phyloP scores from a whole-genome alignment of 495 filamentous ascomycete species.

The Neurospora sp. region DNA sequence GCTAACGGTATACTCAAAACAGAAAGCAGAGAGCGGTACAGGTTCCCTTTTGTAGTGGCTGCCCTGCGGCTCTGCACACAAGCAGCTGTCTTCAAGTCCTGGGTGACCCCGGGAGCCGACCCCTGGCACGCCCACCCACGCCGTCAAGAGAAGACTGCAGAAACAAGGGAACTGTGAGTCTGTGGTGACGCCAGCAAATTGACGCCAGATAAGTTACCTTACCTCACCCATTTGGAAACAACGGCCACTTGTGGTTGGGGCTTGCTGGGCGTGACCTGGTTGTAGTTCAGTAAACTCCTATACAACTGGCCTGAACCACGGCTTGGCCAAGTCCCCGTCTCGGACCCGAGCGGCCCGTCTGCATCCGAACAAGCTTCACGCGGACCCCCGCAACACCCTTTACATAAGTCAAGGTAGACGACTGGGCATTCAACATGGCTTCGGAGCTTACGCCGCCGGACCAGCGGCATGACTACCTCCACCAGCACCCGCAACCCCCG shows the following conservation, averaged over 20 bases:
- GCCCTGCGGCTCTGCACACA: neutral
- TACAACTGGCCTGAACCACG: neutral
- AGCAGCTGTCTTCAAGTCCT: neutral
- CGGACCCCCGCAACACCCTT: neutral
- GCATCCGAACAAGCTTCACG: constrained; percentile 1
- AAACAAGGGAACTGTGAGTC: neutral
- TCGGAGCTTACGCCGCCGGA: constrained; percentile 19
- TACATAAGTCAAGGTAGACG: neutral
- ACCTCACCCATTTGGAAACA: neutral
- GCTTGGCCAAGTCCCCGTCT: neutral
- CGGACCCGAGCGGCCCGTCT: constrained; percentile 15
- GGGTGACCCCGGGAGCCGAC: neutral
- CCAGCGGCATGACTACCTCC: constrained; percentile 10
- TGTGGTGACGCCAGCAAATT: neutral
- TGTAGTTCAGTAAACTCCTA: neutral
- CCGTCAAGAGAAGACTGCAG: neutral
- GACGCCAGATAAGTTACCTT: neutral
- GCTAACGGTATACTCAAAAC: neutral
- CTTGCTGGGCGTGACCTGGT: neutral
- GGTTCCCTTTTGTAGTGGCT: neutral
- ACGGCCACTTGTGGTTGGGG: neutral
- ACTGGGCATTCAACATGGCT: constrained; percentile 10
- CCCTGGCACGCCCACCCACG: neutral
- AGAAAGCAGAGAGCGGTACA: neutral
- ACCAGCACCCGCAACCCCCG: neutral